A percentile compares a stretch with the other conserved stretches of the same genome.
phyloP scores from a whole-genome alignment of 2,329 filamentous ascomycete genomes.

The Lomentospora prolificans region DNA sequence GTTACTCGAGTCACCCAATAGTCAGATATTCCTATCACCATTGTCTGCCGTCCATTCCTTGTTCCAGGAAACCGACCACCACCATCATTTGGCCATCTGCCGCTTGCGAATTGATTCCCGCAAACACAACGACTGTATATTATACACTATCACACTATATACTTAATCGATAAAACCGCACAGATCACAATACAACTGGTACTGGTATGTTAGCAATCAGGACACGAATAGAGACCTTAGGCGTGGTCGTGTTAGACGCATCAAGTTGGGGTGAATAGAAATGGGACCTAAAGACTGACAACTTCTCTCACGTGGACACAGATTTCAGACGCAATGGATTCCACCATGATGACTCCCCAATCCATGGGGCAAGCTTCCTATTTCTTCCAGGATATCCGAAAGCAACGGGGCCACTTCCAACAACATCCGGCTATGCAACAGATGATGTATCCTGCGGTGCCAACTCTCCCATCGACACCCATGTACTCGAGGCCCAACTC shows the following conservation, averaged over 20 bases:
- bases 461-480: slow-evolving; percentile 51
- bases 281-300: too few relatives aligned
- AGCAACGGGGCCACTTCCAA: slow-evolving; percentile 66
- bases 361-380: slow-evolving; percentile 63
- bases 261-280: neutral
- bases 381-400: slow-evolving; percentile 72
- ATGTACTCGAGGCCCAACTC: slow-evolving; percentile 57
- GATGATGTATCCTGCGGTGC: slow-evolving; percentile 35
- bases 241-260: neutral
- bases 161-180: slow-evolving; percentile 1
- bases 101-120: neutral
- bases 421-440: slow-evolving; percentile 45
- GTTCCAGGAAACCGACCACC: slow-evolving; percentile 19
- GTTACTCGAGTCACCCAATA: slow-evolving; percentile 2
- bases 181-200: neutral
- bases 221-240: neutral
- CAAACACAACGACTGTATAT: slow-evolving; percentile 4
- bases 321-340: slow-evolving; percentile 53
- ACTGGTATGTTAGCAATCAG: too few relatives aligned
- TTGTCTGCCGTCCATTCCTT: slow-evolving; percentile 9
- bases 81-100: slow-evolving; percentile 18
- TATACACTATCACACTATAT: slow-evolving; percentile 4
- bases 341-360: slow-evolving; percentile 44
- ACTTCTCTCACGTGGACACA: too few relatives aligned
- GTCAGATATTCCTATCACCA: neutral